Base-by-base conservation (phyloP, 1,139 yeast genomes). In the Pichia kudriavzevii region DNA sequence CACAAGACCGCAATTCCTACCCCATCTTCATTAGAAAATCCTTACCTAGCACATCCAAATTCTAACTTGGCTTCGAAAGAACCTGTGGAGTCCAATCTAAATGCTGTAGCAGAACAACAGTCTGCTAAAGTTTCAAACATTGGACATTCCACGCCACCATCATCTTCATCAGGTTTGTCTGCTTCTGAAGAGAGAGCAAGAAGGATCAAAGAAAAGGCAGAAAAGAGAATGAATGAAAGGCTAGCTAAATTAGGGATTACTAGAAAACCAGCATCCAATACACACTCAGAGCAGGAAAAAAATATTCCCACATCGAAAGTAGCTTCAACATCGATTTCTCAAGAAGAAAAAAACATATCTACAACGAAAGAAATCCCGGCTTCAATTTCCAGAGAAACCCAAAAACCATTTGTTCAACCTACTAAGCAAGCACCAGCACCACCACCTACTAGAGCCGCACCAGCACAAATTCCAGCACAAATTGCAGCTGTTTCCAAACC, bases 191-290 rank as follows among this genome's bases (percentile, higher is more conserved):
- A 84, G 39, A 69, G 95, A 46, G 72, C 93, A 7, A 88, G 88
- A 6, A 77, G 78, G 47, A 79, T 87, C 41, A 85, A 84, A 54
- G 95, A 91, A 10, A 94, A 84, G 51, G 97, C 97, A 0, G 84
- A 82, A 48, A 76, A 80, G 58, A 73, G 85, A 52, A 87, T 88
- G 94, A 79, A 77, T 44, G 96, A 87, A 50, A 68, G 93, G 49
- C 67, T 87, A 53, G 95, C 95, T 1, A 82, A 81, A 45, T 68
- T 88, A 40, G 96, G 96, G 11, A 43, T 44, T 2, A 75, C 84
- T 35, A 64, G 72, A 21, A 66, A 80, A 45, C 12, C 35, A 12
- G 13, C 26, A 18, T 16, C 28, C 17, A 26, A 20, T n/a, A 31
- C 10, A 16, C 36, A 16, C 22, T 26, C 26, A 15, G 3, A 27